phyloP scores from a whole-genome alignment of 2,329 filamentous ascomycete genomes.

The Gnomoniopsis smithogilvyi region DNA sequence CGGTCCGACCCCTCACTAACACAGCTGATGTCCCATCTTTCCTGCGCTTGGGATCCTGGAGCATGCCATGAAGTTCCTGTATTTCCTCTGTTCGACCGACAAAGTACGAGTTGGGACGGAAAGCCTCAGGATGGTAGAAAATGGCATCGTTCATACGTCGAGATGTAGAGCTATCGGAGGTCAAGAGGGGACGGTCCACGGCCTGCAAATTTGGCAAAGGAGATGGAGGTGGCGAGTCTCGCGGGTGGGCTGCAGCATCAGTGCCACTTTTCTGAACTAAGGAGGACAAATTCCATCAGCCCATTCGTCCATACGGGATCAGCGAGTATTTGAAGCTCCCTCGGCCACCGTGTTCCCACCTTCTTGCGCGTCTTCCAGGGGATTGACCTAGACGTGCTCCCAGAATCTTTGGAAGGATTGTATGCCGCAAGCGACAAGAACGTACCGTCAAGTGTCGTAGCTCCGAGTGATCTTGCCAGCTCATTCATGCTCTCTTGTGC shows the following conservation, averaged over 20 bases:
- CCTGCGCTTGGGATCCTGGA: conserved; percentile 54
- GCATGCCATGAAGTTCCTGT: conserved; percentile 53
- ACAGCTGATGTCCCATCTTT: conserved; percentile 59
- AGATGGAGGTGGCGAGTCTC: conserved; percentile 14
- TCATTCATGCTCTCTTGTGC: conserved; percentile 44
- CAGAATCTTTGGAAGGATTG: background rate
- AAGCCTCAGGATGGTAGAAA: conserved; percentile 50
- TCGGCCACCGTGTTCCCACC: conserved; percentile 7
- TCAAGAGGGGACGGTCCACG: background rate
- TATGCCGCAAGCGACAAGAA: background rate
- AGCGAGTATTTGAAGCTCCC: conserved; percentile 14
- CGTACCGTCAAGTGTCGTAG: conserved; percentile 13
- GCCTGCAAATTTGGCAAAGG: conserved; percentile 17
- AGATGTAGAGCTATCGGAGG: conserved; percentile 1
- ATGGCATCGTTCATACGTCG: conserved; percentile 20
- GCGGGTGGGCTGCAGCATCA: conserved; percentile 5
- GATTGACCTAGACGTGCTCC: conserved; percentile 2
- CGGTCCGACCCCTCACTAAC: conserved; percentile 61
- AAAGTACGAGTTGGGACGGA: conserved; percentile 62
- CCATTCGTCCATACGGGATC: conserved; percentile 8
- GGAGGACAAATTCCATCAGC: conserved; percentile 21
- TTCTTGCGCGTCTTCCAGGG: conserved; percentile 1
- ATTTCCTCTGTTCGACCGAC: conserved; percentile 59
- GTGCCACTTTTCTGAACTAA: conserved; percentile 16
- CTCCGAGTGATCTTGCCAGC: conserved; percentile 34